phyloP scores from a whole-genome alignment of 1,284 basidiomycete genomes.

The Ceratobasidium theobromae region DNA sequence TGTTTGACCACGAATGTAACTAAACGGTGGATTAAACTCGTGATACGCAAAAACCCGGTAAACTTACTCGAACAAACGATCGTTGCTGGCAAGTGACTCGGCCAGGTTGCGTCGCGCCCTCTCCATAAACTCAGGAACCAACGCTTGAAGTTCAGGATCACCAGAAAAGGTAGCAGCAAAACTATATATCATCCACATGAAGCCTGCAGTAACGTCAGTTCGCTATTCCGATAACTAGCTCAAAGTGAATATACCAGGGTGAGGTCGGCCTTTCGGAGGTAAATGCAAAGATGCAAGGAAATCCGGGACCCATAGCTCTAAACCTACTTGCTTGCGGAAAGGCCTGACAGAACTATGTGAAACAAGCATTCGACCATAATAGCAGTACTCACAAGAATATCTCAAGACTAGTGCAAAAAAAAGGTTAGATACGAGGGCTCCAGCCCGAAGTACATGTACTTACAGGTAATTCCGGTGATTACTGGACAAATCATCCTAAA shows the following conservation, averaged over 20 bases:
- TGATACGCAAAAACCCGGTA: neutral
- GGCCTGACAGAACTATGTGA: conserved; percentile 1
- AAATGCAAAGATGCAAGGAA: conserved; percentile 14
- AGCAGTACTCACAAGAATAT: neutral
- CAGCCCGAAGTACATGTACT: neutral
- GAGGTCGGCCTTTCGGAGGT: conserved; percentile 12
- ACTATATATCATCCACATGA: conserved; percentile 29
- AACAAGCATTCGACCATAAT: neutral
- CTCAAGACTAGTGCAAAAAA: neutral
- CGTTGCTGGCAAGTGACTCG: neutral
- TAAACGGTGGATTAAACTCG: neutral
- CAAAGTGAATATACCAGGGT: conserved; percentile 5
- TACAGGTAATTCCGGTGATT: conserved; percentile 1
- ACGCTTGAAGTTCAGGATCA: conserved; percentile 2
- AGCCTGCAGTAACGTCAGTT: neutral
- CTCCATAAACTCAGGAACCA: conserved; percentile 16
- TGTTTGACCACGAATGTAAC: conserved; percentile 17
- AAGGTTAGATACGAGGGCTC: neutral
- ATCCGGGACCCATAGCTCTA: conserved; percentile 29
- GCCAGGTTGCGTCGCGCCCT: conserved; percentile 1
- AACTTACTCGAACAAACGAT: conserved; percentile 23
- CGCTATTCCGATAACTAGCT: neutral
- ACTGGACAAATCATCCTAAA: conserved; percentile 12
- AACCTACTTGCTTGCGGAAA: conserved; percentile 10
- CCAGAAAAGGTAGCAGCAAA: conserved; percentile 21